Evolutionary conservation across 148 eudicot species (phyloP).

Genomic region (Bassia scoparia): DNA sequence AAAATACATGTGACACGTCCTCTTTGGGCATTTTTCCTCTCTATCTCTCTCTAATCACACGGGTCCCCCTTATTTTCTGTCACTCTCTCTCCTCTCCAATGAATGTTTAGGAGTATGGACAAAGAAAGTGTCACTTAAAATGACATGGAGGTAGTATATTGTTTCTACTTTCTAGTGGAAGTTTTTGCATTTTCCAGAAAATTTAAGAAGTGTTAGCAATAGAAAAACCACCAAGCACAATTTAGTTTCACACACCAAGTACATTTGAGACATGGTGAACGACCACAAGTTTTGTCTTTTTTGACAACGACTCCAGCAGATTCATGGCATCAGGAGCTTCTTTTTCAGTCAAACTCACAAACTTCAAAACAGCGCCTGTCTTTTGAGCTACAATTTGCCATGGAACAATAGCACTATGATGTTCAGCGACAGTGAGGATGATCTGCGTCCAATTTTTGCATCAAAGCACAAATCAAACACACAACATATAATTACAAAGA

Average conservation of each 20-base stretch:
- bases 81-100: no score
- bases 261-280: conserved; percentile 86
- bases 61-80: no score
- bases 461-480: not conserved
- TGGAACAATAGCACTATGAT: conserved; percentile 96
- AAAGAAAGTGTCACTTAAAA: no score
- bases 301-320: conserved; percentile 56
- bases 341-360: conserved; percentile 58
- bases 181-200: not conserved
- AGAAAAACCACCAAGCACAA: conserved; percentile 6
- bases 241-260: conserved; percentile 49
- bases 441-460: conserved; percentile 41
- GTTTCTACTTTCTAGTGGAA: no score
- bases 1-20: no score
- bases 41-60: no score
- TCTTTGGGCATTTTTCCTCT: no score
- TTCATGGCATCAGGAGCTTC: conserved; percentile 76
- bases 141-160: no score
- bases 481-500: not conserved
- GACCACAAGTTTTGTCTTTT: conserved; percentile 76
- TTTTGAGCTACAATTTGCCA: conserved; percentile 87
- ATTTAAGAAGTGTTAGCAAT: not conserved
- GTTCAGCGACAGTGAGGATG: conserved; percentile 81
- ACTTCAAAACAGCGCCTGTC: conserved; percentile 78
- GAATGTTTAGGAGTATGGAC: no score